Conservation (phyloP, 345 rosid species). For the Combretum micranthum region DNA sequence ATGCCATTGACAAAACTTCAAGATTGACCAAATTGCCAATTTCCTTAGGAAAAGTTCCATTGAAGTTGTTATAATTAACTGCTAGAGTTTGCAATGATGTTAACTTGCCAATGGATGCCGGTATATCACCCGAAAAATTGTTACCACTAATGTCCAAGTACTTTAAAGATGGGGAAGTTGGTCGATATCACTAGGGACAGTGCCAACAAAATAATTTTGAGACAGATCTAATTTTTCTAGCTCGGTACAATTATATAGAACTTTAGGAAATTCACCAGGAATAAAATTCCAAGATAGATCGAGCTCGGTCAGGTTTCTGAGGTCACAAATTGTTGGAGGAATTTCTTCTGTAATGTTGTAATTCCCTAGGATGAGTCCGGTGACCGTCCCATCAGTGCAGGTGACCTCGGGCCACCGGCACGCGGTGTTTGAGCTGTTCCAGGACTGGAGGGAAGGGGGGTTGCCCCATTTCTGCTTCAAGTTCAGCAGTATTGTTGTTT, state of each 20-base stretch:
- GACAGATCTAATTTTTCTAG: constrained; percentile 56
- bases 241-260: constrained; percentile 53
- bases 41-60: constrained; percentile 75
- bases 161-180: constrained; percentile 33
- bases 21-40: constrained; percentile 62
- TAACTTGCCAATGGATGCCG: constrained; percentile 38
- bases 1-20: constrained; percentile 34
- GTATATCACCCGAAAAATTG: constrained; percentile 67
- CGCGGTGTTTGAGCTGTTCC: constrained; percentile 54
- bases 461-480: constrained; percentile 49
- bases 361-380: constrained; percentile 22
- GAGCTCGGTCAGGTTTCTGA: constrained; percentile 41
- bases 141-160: constrained; percentile 46
- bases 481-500: constrained; percentile 42
- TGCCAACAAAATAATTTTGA: constrained; percentile 53
- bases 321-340: constrained; percentile 57
- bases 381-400: constrained; percentile 41
- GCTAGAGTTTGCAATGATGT: constrained; percentile 29
- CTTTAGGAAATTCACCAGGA: constrained; percentile 52
- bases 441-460: constrained; percentile 45
- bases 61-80: constrained; percentile 37
- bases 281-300: constrained; percentile 40
- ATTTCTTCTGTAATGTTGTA: constrained; percentile 36
- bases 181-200: constrained; percentile 57
- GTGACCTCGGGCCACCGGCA: constrained; percentile 55